phyloP scores from a whole-genome alignment of 1,284 basidiomycete species.

The Trametes versicolor region DNA sequence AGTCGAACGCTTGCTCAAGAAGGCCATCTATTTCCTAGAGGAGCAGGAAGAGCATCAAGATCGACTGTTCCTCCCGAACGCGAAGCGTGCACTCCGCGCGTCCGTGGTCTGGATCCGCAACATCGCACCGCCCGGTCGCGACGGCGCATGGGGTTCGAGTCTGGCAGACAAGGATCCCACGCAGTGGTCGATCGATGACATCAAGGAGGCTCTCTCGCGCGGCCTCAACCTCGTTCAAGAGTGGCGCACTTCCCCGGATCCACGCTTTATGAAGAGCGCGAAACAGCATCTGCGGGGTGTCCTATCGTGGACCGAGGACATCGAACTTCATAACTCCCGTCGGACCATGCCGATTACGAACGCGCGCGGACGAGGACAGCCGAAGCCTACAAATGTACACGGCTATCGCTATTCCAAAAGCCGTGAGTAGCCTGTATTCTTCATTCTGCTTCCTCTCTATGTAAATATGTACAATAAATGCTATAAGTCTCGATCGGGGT shows the following conservation, averaged over 20 bases:
- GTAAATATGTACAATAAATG: neutral
- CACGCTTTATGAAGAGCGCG: neutral
- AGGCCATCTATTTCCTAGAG: neutral
- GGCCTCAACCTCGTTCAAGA: neutral
- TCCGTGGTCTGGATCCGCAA: neutral
- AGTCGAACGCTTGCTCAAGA: neutral
- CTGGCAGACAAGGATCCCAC: neutral
- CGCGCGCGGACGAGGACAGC: neutral
- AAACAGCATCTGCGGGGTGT: neutral
- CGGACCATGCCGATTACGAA: constrained; percentile 1
- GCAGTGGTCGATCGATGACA: neutral
- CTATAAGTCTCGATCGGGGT: no score
- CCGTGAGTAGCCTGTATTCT: neutral
- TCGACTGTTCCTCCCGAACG: neutral
- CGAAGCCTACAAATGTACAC: neutral
- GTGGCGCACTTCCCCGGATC: neutral
- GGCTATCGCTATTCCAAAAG: neutral
- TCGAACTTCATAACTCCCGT: neutral
- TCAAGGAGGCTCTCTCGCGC: neutral
- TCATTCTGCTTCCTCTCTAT: neutral
- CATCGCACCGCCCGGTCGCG: neutral
- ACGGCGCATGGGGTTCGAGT: no score
- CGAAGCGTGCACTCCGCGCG: neutral
- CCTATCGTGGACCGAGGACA: neutral
- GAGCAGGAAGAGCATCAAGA: constrained; percentile 1